phyloP scores from a whole-genome alignment of 2,329 filamentous ascomycete species.

The Fusarium nisikadoi region DNA sequence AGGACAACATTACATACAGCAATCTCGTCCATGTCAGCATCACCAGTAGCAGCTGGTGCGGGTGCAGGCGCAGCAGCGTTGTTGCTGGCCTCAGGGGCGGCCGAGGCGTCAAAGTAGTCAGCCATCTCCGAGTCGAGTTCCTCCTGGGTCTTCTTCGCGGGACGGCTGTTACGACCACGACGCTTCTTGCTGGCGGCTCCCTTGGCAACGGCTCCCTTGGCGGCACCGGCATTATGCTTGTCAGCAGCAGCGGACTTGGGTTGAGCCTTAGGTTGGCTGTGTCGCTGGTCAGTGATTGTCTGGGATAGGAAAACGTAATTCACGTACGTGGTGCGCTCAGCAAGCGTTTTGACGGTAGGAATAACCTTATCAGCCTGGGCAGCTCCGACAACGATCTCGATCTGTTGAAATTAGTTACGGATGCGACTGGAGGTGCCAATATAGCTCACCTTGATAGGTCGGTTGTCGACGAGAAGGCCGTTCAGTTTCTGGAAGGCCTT shows the following conservation, averaged over 20 bases:
- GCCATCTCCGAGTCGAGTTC: conserved; percentile 98
- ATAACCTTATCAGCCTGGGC: conserved; percentile 74
- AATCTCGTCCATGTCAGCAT: conserved; percentile 75
- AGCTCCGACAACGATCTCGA: conserved; percentile 90
- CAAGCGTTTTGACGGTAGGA: conserved; percentile 75
- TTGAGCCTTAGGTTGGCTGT: conserved; percentile 58
- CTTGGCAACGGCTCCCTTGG: conserved; percentile 55
- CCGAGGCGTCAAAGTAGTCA: conserved; percentile 80
- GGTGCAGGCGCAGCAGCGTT: conserved; percentile 59
- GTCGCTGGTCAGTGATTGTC: conserved; percentile 18
- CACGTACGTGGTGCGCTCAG: conserved; percentile 81
- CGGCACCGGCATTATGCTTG: conserved; percentile 69
- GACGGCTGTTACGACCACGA: conserved; percentile 66
- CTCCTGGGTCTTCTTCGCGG: conserved; percentile 88
- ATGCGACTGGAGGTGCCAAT: neutral
- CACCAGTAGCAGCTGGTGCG: conserved; percentile 60
- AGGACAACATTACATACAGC: conserved; percentile 49
- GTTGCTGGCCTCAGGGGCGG: conserved; percentile 57
- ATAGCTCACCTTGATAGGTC: conserved; percentile 82
- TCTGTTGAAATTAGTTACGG: conserved; percentile 61
- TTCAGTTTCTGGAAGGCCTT: conserved; percentile 88
- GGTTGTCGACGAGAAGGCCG: conserved; percentile 88
- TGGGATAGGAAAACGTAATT: neutral
- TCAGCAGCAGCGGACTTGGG: conserved; percentile 83
- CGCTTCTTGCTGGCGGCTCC: conserved; percentile 63